Percentiles rank a stretch among this genome's conserved stretches.
Evolutionary conservation across 306 rosid species (phyloP).

Genomic region (Medicago ruthenica): DNA sequence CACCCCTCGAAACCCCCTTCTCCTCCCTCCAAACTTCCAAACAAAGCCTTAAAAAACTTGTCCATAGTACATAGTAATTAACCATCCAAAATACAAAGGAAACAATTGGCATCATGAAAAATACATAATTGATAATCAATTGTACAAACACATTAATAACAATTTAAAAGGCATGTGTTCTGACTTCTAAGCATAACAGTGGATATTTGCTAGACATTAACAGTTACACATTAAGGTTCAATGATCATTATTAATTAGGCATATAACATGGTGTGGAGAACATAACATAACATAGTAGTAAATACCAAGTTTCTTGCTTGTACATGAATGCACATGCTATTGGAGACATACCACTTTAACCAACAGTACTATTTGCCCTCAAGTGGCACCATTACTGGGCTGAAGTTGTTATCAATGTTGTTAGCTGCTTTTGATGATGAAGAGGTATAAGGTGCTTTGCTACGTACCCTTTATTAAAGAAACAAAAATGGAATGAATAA

Average conservation of each 20-base stretch:
- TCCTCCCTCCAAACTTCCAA: no score
- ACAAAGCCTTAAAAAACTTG: no score
- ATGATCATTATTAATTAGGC: neutral
- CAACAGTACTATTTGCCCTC: neutral
- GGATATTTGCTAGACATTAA: neutral
- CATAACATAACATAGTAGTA: neutral
- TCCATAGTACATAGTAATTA: neutral
- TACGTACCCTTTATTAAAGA: conserved; percentile 54
- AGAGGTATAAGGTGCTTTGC: conserved; percentile 59
- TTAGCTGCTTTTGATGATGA: conserved; percentile 40
- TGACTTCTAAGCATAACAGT: neutral
- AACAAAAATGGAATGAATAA: conserved; percentile 29
- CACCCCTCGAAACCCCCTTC: no score
- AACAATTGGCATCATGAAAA: neutral
- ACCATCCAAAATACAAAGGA: neutral
- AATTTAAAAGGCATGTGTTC: neutral
- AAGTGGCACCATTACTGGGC: neutral
- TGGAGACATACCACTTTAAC: conserved; percentile 1
- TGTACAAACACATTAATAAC: neutral
- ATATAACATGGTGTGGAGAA: neutral
- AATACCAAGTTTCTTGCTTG: neutral
- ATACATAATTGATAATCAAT: neutral
- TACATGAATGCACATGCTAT: conserved; percentile 1
- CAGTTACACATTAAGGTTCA: conserved; percentile 5
- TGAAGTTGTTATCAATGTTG: conserved; percentile 27